Evolutionary conservation across 768 basidiomycete genomes (phyloP).

Genomic region (Rhodosporidiobolus sp.): DNA sequence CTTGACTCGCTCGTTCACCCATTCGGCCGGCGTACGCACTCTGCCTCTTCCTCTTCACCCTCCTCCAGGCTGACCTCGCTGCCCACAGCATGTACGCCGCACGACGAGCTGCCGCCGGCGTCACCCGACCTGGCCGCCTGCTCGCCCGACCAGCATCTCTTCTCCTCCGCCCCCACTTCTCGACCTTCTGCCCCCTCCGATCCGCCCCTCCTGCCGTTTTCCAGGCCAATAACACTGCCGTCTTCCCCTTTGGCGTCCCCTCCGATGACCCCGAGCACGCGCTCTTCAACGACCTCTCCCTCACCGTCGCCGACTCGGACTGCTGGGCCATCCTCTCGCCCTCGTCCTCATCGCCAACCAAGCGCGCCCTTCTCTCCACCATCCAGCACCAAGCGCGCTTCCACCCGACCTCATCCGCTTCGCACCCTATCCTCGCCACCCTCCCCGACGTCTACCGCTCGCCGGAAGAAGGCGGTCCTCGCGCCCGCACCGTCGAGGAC

Average conservation of each 20-base stretch:
- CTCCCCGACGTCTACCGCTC: conserved; percentile 5
- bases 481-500: conserved; percentile 28
- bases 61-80: not conserved
- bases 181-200: not conserved
- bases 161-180: not conserved
- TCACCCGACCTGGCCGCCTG: not conserved
- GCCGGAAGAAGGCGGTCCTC: conserved; percentile 15
- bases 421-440: conserved; percentile 26
- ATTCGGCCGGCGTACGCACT: not conserved
- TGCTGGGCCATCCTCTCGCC: conserved; percentile 34
- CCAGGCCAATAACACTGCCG: conserved; percentile 1
- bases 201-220: conserved; percentile 16
- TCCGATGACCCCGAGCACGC: conserved; percentile 14
- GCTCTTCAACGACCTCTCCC: conserved; percentile 8
- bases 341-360: conserved; percentile 14
- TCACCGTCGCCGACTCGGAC: conserved; percentile 15
- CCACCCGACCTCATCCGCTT: conserved; percentile 40
- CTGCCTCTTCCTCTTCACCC: not conserved
- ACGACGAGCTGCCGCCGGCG: not conserved
- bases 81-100: too few species aligned
- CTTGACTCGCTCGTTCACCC: not conserved
- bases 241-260: conserved; percentile 31
- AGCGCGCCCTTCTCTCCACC: conserved; percentile 13
- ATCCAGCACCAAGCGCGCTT: conserved; percentile 28
- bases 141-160: not conserved